These are phyloP conservation scores for Malassezia slooffiae DNA, from an alignment of 1,284 basidiomycete genomes.

Conservation along the genomic window DNA sequence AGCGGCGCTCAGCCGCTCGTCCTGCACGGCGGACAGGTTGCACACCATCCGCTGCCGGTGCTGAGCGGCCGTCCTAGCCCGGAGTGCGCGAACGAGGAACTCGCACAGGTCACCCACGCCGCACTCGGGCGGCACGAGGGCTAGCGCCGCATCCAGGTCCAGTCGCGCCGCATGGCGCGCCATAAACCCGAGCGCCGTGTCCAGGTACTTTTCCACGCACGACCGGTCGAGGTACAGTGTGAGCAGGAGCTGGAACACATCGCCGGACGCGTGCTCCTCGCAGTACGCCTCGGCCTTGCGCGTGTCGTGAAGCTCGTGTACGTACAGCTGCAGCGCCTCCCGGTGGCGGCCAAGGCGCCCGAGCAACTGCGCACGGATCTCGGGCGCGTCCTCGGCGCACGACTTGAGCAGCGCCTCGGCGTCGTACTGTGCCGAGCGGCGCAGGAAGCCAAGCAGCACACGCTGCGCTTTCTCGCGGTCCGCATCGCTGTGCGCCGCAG, in stretches of 20 bases:
- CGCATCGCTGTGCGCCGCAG: slow-evolving; percentile 52
- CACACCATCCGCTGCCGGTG: slow-evolving; percentile 51
- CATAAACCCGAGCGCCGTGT: slow-evolving; percentile 61
- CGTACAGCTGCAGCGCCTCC: slow-evolving; percentile 82
- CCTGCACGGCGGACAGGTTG: slow-evolving; percentile 58
- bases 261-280: slow-evolving; percentile 14
- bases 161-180: slow-evolving; percentile 68
- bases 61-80: slow-evolving; percentile 18
- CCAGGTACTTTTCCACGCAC: not conserved
- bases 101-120: slow-evolving; percentile 64
- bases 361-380: slow-evolving; percentile 74
- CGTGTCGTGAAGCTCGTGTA: slow-evolving; percentile 70
- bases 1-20: slow-evolving; percentile 61
- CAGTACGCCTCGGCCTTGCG: slow-evolving; percentile 65
- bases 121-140: slow-evolving; percentile 76
- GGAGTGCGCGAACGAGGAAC: slow-evolving; percentile 50
- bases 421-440: slow-evolving; percentile 60
- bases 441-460: slow-evolving; percentile 63
- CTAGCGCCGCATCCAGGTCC: slow-evolving; percentile 66
- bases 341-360: slow-evolving; percentile 83
- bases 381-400: slow-evolving; percentile 53
- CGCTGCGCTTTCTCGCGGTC: not conserved
- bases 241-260: slow-evolving; percentile 72
- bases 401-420: slow-evolving; percentile 67
- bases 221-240: slow-evolving; percentile 44